Evolutionary conservation across 2,329 filamentous ascomycete genomes (phyloP).

Genomic region (Raffaelea albimanens): DNA sequence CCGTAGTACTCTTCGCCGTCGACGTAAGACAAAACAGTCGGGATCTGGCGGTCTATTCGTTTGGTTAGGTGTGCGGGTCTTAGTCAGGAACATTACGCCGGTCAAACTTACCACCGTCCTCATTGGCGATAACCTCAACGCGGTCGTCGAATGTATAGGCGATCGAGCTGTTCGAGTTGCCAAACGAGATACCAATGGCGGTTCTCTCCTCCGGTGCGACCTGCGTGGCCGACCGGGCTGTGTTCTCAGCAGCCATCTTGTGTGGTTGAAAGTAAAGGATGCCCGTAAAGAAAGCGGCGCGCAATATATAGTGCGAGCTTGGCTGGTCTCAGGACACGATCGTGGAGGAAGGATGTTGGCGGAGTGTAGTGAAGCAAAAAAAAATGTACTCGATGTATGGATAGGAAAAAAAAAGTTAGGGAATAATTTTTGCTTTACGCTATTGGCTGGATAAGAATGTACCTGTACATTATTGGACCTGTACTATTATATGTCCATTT

Average conservation of each 20-base stretch:
- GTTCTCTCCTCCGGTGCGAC: slow-evolving; percentile 47
- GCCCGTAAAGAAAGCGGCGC: too few relatives aligned
- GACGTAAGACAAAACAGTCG: slow-evolving; percentile 87
- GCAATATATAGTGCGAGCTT: too few relatives aligned
- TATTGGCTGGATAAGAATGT: too few relatives aligned
- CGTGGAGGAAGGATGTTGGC: too few relatives aligned
- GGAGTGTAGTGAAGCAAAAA: too few relatives aligned
- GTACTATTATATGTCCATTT: too few relatives aligned
- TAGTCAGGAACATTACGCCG: background rate
- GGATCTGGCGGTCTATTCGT: slow-evolving; percentile 80
- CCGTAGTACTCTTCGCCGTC: slow-evolving; percentile 96
- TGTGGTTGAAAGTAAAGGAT: too few relatives aligned
- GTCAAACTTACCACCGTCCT: slow-evolving; percentile 71
- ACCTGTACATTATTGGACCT: too few relatives aligned
- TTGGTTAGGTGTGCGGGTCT: background rate
- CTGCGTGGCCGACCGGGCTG: slow-evolving; percentile 3
- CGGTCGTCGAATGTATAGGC: slow-evolving; percentile 89
- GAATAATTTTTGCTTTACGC: too few relatives aligned
- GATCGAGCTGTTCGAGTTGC: slow-evolving; percentile 97
- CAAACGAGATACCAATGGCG: slow-evolving; percentile 93
- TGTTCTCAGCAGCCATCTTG: slow-evolving; percentile 8
- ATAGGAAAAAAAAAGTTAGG: too few relatives aligned
- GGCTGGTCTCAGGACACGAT: too few relatives aligned
- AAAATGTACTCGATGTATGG: too few relatives aligned
- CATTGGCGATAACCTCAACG: slow-evolving; percentile 96